Conservation (phyloP, 352 stramenopile genomes). For the Globisporangium radiosum region DNA sequence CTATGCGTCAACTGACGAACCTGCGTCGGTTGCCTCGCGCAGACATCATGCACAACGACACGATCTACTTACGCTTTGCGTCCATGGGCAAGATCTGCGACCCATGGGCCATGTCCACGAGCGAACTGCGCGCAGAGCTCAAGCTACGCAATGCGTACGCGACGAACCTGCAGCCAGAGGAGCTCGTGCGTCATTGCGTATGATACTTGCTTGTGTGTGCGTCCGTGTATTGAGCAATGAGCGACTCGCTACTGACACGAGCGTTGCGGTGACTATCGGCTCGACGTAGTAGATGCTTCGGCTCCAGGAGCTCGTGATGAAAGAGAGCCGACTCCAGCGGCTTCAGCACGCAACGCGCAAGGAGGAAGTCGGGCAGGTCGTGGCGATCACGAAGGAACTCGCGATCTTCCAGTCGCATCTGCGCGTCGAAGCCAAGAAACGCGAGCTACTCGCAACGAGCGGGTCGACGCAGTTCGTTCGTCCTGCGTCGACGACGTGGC, state of each 20-base stretch:
- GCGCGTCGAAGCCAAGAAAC: conserved; percentile 12
- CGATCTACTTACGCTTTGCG: conserved; percentile 61
- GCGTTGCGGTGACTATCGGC: too few relatives aligned
- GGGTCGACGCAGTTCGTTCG: conserved; percentile 14
- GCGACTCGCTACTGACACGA: too few relatives aligned
- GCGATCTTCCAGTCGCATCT: conserved; percentile 13
- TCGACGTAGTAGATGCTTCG: conserved; percentile 36
- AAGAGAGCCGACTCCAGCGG: conserved; percentile 56
- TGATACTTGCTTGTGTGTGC: not conserved
- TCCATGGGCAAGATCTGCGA: conserved; percentile 60
- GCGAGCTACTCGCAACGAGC: conserved; percentile 1
- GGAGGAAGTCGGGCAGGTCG: conserved; percentile 38
- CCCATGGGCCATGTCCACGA: conserved; percentile 74
- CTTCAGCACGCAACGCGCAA: conserved; percentile 58
- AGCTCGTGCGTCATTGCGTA: conserved; percentile 33
- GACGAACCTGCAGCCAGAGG: conserved; percentile 53
- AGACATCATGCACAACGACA: conserved; percentile 69
- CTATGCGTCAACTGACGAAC: not conserved
- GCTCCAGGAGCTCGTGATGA: conserved; percentile 49
- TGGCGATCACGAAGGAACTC: conserved; percentile 54
- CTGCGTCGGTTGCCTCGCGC: not conserved
- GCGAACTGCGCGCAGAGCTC: conserved; percentile 54
- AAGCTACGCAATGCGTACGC: conserved; percentile 52
- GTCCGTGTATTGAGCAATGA: too few relatives aligned
- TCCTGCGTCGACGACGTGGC: conserved; percentile 51